These are phyloP conservation scores for Claviceps maximensis DNA, from an alignment of 2,329 filamentous ascomycete species.

Conservation along the genomic window DNA sequence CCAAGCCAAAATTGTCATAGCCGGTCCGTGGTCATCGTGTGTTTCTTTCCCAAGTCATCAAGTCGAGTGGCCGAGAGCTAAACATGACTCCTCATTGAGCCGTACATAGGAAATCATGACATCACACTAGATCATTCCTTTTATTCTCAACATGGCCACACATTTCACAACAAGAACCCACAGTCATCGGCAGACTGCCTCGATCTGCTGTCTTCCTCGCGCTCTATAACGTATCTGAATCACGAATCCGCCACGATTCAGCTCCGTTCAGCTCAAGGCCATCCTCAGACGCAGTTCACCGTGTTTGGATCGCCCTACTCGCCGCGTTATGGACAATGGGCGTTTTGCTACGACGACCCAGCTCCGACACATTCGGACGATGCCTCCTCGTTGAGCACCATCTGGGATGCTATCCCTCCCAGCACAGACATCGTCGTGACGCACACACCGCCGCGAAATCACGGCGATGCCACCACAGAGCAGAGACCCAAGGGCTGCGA, in stretches of 20 bases:
- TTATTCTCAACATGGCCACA: constrained; percentile 36
- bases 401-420: constrained; percentile 51
- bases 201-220: constrained; percentile 37
- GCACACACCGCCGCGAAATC: constrained; percentile 51
- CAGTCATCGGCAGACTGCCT: constrained; percentile 42
- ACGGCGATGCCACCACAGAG: constrained; percentile 38
- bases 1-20: constrained; percentile 57
- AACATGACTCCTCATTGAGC: background rate
- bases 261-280: constrained; percentile 39
- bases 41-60: background rate
- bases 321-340: constrained; percentile 45
- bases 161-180: constrained; percentile 42
- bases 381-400: constrained; percentile 13
- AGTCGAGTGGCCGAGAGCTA: background rate
- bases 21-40: constrained; percentile 32
- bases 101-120: constrained; percentile 55
- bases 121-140: constrained; percentile 55
- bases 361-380: constrained; percentile 7
- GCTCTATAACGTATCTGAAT: constrained; percentile 49
- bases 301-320: constrained; percentile 62
- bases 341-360: constrained; percentile 45
- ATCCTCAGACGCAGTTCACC: constrained; percentile 45
- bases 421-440: constrained; percentile 55
- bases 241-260: constrained; percentile 42
- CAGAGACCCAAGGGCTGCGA: constrained; percentile 43